Conservation (phyloP, 2,329 filamentous ascomycete species). For the Didymella segeticola region DNA sequence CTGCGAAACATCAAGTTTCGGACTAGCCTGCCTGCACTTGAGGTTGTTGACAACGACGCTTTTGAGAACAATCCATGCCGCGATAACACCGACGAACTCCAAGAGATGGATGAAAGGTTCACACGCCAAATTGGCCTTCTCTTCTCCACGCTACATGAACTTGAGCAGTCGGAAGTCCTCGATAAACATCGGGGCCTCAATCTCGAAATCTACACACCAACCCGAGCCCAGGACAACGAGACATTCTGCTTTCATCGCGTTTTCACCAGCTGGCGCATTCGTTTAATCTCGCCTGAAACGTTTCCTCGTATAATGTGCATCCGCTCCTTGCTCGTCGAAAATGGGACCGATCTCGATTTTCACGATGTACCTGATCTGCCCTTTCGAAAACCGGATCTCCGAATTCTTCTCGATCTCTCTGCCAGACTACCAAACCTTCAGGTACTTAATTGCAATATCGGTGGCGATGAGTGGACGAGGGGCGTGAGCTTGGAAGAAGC, state of each 20-base stretch:
- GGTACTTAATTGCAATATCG: constrained; percentile 2
- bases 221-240: neutral
- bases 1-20: constrained; percentile 16
- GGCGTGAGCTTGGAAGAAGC: neutral
- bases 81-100: constrained; percentile 15
- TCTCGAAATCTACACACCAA: constrained; percentile 17
- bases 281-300: constrained; percentile 17
- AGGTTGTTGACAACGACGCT: neutral
- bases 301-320: constrained; percentile 20
- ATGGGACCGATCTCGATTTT: constrained; percentile 4
- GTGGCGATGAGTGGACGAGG: constrained; percentile 15
- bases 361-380: neutral
- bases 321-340: constrained; percentile 6
- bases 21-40: constrained; percentile 5
- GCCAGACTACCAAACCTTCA: constrained; percentile 14
- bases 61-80: constrained; percentile 10
- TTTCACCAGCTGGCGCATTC: constrained; percentile 22
- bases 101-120: constrained; percentile 17
- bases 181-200: neutral
- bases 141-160: constrained; percentile 10
- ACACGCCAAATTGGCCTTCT: constrained; percentile 18
- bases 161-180: neutral
- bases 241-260: neutral
- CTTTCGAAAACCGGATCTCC: constrained; percentile 21
- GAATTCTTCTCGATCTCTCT: constrained; percentile 21